Evolutionary conservation across 2,329 filamentous ascomycete genomes (phyloP).

Genomic region (Claviceps sp.): DNA sequence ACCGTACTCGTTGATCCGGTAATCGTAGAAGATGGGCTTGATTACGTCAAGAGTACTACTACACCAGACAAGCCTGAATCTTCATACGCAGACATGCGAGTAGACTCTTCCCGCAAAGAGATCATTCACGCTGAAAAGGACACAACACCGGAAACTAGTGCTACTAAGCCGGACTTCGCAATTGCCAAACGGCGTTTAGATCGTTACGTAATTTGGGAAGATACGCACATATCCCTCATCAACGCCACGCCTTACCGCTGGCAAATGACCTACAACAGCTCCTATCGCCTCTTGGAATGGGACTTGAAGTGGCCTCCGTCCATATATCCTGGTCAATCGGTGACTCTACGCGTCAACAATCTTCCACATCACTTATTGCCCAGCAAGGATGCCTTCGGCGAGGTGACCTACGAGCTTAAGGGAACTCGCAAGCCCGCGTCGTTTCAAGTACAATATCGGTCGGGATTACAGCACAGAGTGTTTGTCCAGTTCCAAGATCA

Average conservation of each 20-base stretch:
- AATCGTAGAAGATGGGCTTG: background rate
- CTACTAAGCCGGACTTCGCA: no score
- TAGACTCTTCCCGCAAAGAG: background rate
- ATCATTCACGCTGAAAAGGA: background rate
- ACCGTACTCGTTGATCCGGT: background rate
- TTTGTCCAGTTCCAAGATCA: conserved; percentile 12
- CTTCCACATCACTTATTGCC: background rate
- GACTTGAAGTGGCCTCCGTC: conserved; percentile 11
- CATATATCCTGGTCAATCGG: conserved; percentile 15
- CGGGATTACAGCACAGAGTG: conserved; percentile 3
- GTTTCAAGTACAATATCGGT: conserved; percentile 14
- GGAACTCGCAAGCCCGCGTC: conserved; percentile 14
- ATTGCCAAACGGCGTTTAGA: no score
- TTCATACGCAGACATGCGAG: background rate
- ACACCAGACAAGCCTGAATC: background rate
- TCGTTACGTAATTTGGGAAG: background rate
- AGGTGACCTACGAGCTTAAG: conserved; percentile 17
- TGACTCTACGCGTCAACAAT: conserved; percentile 3
- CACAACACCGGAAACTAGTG: background rate
- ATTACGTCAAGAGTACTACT: background rate
- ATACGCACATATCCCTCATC: conserved; percentile 15
- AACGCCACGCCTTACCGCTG: conserved; percentile 22
- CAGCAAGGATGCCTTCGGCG: conserved; percentile 12
- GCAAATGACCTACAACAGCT: conserved; percentile 9
- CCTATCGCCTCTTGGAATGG: conserved; percentile 12